phyloP scores from a whole-genome alignment of 345 rosid genomes.

The Pseudoturritis turrita region DNA sequence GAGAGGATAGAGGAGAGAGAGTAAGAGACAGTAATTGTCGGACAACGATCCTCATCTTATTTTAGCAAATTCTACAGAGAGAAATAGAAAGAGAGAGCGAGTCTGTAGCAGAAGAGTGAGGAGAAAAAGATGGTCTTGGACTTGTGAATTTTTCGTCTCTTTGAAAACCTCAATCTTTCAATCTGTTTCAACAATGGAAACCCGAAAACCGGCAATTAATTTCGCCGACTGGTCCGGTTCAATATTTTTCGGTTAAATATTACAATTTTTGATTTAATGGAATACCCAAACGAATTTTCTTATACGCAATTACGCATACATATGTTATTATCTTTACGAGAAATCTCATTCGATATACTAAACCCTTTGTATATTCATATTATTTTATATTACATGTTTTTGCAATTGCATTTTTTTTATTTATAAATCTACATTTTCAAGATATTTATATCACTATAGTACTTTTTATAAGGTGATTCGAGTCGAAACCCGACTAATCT shows the following conservation, averaged over 20 bases:
- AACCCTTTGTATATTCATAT: too few relatives aligned
- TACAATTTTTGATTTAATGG: not conserved
- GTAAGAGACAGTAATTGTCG: not conserved
- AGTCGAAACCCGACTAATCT: too few relatives aligned
- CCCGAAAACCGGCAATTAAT: not conserved
- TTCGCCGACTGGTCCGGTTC: not conserved
- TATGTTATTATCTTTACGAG: too few relatives aligned
- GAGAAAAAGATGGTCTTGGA: conserved; percentile 23
- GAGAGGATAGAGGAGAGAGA: not conserved
- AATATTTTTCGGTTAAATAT: not conserved
- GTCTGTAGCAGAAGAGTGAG: conserved; percentile 39
- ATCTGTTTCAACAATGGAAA: not conserved
- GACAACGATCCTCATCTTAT: not conserved
- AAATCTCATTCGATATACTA: too few relatives aligned
- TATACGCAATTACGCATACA: too few relatives aligned
- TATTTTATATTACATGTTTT: too few relatives aligned
- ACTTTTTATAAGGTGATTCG: too few relatives aligned
- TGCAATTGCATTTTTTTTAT: too few relatives aligned
- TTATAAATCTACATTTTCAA: too few relatives aligned
- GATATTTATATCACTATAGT: too few relatives aligned
- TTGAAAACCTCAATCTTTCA: conserved; percentile 22
- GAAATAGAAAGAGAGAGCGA: conserved; percentile 33
- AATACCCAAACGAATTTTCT: not conserved
- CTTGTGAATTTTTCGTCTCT: conserved; percentile 17
- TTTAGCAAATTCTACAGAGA: conserved; percentile 11